A percentile compares a stretch with the other conserved stretches of the same genome.
These are phyloP conservation scores for Xylariaceae sp. DNA, from an alignment of 2,329 filamentous ascomycete species.

Conservation along the genomic window DNA sequence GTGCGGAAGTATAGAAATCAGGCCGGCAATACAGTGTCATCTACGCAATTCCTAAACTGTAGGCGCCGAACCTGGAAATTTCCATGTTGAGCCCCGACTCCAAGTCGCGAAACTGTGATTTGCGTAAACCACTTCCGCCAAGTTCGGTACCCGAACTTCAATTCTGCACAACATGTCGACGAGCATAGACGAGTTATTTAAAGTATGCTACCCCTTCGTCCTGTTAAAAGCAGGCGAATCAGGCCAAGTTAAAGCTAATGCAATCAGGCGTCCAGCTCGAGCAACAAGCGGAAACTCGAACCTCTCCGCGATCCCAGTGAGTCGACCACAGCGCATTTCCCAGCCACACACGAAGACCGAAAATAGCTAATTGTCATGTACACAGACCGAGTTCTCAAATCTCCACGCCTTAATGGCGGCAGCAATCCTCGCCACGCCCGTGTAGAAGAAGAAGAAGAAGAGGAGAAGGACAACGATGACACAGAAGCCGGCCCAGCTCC, in stretches of 20 bases:
- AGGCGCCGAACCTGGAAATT: too few species aligned
- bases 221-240: neutral
- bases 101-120: too few species aligned
- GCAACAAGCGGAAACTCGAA: slow-evolving; percentile 62
- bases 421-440: slow-evolving; percentile 40
- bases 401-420: slow-evolving; percentile 48
- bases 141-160: too few species aligned
- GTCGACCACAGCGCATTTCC: slow-evolving; percentile 27
- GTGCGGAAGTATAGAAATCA: too few species aligned
- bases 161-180: too few species aligned
- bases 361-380: neutral
- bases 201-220: slow-evolving; percentile 34
- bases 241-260: slow-evolving; percentile 4
- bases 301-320: slow-evolving; percentile 59
- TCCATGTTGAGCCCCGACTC: too few species aligned
- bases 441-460: slow-evolving; percentile 38
- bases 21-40: too few species aligned
- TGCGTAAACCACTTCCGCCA: neutral
- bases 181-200: slow-evolving; percentile 58
- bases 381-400: slow-evolving; percentile 61
- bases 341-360: neutral
- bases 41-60: too few species aligned
- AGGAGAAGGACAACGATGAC: slow-evolving; percentile 37
- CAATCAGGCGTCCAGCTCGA: slow-evolving; percentile 34
- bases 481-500: slow-evolving; percentile 48